phyloP scores from a whole-genome alignment of 1,139 yeast genomes.

The Geotrichum aggregatum region DNA sequence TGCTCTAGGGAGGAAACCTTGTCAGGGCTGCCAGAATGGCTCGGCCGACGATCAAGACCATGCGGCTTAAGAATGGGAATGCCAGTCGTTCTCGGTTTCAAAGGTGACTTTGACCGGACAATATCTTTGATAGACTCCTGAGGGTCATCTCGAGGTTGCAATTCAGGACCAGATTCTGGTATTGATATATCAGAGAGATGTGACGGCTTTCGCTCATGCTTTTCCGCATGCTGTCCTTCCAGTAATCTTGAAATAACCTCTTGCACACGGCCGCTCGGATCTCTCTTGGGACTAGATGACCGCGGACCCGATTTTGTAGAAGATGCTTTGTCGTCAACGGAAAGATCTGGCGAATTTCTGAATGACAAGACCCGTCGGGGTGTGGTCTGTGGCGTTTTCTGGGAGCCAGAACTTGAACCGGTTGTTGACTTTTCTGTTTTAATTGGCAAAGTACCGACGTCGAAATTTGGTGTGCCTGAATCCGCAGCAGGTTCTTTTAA shows the following conservation, averaged over 20 bases:
- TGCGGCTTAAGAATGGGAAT: slow-evolving; percentile 18
- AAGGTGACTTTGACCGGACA: slow-evolving; percentile 14
- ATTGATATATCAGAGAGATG: slow-evolving; percentile 14
- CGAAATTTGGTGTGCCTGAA: too few species aligned
- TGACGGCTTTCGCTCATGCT: slow-evolving; percentile 12
- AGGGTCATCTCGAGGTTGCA: slow-evolving; percentile 3
- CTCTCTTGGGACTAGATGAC: slow-evolving; percentile 21
- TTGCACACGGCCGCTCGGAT: slow-evolving; percentile 17
- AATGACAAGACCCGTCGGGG: neutral
- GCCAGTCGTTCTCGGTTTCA: slow-evolving; percentile 13
- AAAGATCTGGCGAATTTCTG: slow-evolving; percentile 10
- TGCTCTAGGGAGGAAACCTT: slow-evolving; percentile 11
- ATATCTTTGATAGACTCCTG: neutral
- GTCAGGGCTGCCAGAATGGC: slow-evolving; percentile 15
- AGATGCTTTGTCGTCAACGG: slow-evolving; percentile 6
- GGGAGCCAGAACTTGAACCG: too few species aligned
- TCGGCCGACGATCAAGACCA: slow-evolving; percentile 5
- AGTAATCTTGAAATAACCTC: slow-evolving; percentile 19
- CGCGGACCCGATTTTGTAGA: slow-evolving; percentile 13
- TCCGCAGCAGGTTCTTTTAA: too few species aligned
- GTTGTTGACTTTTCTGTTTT: too few species aligned
- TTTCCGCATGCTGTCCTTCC: slow-evolving; percentile 1
- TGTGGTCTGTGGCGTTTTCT: too few species aligned
- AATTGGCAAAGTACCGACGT: too few species aligned
- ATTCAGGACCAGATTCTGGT: slow-evolving; percentile 11